Conservation (phyloP, 2,329 filamentous ascomycete genomes). For the Penicillium sp. region DNA sequence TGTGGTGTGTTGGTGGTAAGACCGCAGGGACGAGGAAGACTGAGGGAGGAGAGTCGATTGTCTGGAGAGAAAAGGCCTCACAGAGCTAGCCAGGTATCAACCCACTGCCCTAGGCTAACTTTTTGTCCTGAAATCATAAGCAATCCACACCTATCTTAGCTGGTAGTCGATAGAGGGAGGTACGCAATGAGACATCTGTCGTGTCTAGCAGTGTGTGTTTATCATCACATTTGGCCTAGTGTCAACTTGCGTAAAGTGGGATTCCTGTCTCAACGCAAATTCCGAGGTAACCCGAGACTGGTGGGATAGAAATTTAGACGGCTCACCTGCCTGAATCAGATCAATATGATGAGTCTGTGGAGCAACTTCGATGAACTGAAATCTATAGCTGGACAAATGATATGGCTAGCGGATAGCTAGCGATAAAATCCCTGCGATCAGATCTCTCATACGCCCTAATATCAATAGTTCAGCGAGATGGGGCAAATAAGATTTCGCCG, state of each 20-base stretch:
- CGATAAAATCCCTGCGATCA: background rate
- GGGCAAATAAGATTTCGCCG: background rate
- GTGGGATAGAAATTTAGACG: background rate
- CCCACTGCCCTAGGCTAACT: background rate
- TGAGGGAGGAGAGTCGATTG: background rate
- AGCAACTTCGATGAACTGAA: background rate
- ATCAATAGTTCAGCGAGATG: background rate
- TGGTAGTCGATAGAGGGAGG: background rate
- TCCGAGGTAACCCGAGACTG: background rate
- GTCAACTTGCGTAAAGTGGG: background rate
- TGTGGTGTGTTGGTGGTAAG: background rate
- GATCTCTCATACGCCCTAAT: background rate
- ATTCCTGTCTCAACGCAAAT: background rate
- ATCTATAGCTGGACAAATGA: background rate
- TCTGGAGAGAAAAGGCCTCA: background rate
- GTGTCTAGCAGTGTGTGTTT: background rate
- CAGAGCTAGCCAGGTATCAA: background rate
- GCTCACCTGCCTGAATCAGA: background rate
- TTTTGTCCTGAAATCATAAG: background rate
- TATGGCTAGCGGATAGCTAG: background rate
- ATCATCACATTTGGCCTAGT: background rate
- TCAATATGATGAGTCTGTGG: background rate
- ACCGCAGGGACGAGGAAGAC: background rate
- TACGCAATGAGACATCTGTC: background rate
- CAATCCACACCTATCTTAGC: background rate